Conservation (phyloP, 495 filamentous ascomycete species). For the Xylaria castorea region DNA sequence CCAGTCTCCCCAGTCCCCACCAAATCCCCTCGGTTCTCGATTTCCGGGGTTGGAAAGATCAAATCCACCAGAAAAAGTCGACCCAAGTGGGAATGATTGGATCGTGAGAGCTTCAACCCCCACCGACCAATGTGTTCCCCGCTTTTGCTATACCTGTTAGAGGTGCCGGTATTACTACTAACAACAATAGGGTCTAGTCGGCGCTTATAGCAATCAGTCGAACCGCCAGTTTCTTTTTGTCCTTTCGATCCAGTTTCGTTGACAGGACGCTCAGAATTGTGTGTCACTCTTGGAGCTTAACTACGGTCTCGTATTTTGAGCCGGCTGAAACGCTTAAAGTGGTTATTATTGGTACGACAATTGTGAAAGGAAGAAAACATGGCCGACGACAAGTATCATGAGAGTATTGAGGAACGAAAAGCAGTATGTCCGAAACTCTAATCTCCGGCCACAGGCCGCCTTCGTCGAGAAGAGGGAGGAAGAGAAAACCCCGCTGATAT, state of each 20-base stretch:
- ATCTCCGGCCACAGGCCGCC: not conserved
- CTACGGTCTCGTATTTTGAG: not conserved
- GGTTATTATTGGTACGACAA: too few species aligned
- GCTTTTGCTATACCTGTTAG: constrained; percentile 8
- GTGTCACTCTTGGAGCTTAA: not conserved
- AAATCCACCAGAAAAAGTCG: constrained; percentile 1
- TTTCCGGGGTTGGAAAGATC: not conserved
- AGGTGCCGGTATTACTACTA: not conserved
- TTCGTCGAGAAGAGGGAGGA: not conserved
- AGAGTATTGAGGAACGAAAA: constrained; percentile 13
- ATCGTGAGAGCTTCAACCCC: constrained; percentile 22
- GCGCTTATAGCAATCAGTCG: not conserved
- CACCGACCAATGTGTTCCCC: not conserved
- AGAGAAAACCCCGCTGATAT: not conserved
- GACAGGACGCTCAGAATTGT: not conserved
- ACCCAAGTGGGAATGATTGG: constrained; percentile 19
- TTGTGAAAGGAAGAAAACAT: not conserved
- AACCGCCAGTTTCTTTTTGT: not conserved
- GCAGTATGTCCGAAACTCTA: not conserved
- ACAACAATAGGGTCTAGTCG: not conserved
- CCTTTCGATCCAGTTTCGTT: not conserved
- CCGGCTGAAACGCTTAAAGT: not conserved
- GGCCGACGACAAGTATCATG: constrained; percentile 19
- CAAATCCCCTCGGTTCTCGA: constrained; percentile 8
- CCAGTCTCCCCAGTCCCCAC: too few species aligned